Percentiles rank a stretch among this genome's conserved stretches.
phyloP scores from a whole-genome alignment of 805 yeast genomes.

The Isabelozyma pseudorhagii region DNA sequence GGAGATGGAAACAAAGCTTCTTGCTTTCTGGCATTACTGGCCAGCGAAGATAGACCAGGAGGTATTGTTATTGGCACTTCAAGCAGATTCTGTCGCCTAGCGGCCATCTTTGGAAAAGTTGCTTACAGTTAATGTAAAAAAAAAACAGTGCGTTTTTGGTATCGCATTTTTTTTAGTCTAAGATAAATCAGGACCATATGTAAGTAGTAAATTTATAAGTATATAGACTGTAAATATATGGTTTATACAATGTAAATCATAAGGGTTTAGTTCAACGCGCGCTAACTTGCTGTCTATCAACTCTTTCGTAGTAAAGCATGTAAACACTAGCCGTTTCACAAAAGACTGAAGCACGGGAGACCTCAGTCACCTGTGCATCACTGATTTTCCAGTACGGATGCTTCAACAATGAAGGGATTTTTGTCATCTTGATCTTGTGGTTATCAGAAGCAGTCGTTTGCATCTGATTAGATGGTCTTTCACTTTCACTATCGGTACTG shows the following conservation, averaged over 20 bases:
- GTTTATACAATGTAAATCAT: background rate
- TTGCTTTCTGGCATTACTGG: background rate
- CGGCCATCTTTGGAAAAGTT: background rate
- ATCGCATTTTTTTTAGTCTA: background rate
- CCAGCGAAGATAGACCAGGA: background rate
- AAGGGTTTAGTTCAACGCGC: background rate
- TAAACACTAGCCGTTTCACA: conserved; percentile 76
- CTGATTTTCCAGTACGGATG: conserved; percentile 84
- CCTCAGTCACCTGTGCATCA: conserved; percentile 70
- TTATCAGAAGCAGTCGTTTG: background rate
- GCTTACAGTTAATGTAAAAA: background rate
- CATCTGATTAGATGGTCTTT: conserved; percentile 1
- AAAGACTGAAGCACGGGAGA: conserved; percentile 53
- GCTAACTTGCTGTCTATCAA: conserved; percentile 28
- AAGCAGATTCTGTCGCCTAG: background rate
- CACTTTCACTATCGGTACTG: conserved; percentile 3
- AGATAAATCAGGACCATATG: background rate
- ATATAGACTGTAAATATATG: background rate
- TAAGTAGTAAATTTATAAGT: no score
- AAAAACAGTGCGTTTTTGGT: no score
- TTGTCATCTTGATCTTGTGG: conserved; percentile 41
- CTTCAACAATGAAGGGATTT: conserved; percentile 51
- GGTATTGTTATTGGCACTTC: background rate
- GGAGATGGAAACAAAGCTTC: conserved; percentile 25
- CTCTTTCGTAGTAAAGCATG: conserved; percentile 76